phyloP scores from a whole-genome alignment of 2,329 filamentous ascomycete species.

The Aspergillus sclerotialis region DNA sequence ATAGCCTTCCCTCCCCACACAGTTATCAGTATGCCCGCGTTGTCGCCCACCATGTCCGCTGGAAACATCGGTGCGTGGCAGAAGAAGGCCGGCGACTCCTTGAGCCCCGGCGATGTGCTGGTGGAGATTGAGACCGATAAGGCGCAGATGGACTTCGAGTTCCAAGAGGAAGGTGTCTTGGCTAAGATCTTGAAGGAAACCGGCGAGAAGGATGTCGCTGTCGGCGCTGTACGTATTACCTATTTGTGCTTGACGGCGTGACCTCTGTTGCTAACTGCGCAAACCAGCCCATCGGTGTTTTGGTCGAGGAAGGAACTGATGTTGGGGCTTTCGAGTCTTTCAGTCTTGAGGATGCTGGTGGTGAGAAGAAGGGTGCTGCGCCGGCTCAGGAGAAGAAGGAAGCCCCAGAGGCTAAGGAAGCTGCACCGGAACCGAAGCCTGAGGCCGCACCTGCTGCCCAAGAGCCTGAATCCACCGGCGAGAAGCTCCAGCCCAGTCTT shows the following conservation, averaged over 20 bases:
- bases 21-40: slow-evolving; percentile 93
- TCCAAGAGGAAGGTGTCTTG: slow-evolving; percentile 93
- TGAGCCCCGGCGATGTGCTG: slow-evolving; percentile 87
- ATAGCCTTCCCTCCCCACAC: slow-evolving; percentile 91
- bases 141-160: slow-evolving; percentile 99
- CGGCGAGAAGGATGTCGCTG: slow-evolving; percentile 86
- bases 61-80: slow-evolving; percentile 97
- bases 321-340: slow-evolving; percentile 84
- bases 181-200: slow-evolving; percentile 90
- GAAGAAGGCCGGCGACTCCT: slow-evolving; percentile 86
- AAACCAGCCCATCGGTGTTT: slow-evolving; percentile 80
- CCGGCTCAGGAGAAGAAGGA: slow-evolving; percentile 58
- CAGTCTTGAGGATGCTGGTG: slow-evolving; percentile 82
- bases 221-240: slow-evolving; percentile 74
- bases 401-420: slow-evolving; percentile 45
- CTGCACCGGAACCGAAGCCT: slow-evolving; percentile 52
- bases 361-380: slow-evolving; percentile 64
- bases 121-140: slow-evolving; percentile 99
- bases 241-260: slow-evolving; percentile 2
- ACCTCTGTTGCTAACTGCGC: slow-evolving; percentile 17
- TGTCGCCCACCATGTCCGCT: slow-evolving; percentile 94
- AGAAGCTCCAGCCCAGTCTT: slow-evolving; percentile 73
- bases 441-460: slow-evolving; percentile 42
- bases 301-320: slow-evolving; percentile 88
- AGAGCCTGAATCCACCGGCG: slow-evolving; percentile 66